Conservation (phyloP, 805 yeast species). For the Jamesozyma gamospora region DNA sequence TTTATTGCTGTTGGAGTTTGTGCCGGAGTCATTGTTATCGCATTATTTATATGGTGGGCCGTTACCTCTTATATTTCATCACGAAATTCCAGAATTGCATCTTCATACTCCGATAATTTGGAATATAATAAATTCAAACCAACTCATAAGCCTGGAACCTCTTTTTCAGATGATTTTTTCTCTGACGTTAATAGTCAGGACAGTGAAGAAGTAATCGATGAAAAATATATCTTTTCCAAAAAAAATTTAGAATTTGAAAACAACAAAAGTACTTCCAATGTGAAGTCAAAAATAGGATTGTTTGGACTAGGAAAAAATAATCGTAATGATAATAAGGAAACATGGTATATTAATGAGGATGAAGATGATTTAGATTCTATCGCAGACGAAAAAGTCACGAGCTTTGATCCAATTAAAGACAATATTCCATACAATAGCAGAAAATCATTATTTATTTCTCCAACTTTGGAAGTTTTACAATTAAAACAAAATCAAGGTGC, state of each 20-base stretch:
- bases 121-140: background rate
- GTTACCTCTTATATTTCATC: slow-evolving; percentile 40
- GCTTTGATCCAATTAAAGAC: slow-evolving; percentile 16
- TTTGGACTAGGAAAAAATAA: background rate
- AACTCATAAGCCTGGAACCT: background rate
- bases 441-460: slow-evolving; percentile 57
- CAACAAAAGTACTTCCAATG: background rate
- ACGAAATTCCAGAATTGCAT: slow-evolving; percentile 37
- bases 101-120: background rate
- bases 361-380: slow-evolving; percentile 1
- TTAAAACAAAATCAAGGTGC: slow-evolving; percentile 30
- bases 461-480: slow-evolving; percentile 64
- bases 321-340: background rate
- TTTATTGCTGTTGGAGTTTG: slow-evolving; percentile 73
- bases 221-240: background rate
- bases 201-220: background rate
- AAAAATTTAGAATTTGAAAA: background rate
- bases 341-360: background rate
- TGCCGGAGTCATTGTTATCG: slow-evolving; percentile 48
- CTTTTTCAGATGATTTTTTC: background rate
- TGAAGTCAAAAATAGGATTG: background rate
- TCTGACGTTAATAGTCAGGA: background rate
- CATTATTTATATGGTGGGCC: slow-evolving; percentile 43
- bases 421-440: slow-evolving; percentile 11
- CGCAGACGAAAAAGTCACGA: background rate